These are phyloP conservation scores for Sarcodon aspratus DNA, from an alignment of 768 basidiomycete genomes.

Conservation along the genomic window DNA sequence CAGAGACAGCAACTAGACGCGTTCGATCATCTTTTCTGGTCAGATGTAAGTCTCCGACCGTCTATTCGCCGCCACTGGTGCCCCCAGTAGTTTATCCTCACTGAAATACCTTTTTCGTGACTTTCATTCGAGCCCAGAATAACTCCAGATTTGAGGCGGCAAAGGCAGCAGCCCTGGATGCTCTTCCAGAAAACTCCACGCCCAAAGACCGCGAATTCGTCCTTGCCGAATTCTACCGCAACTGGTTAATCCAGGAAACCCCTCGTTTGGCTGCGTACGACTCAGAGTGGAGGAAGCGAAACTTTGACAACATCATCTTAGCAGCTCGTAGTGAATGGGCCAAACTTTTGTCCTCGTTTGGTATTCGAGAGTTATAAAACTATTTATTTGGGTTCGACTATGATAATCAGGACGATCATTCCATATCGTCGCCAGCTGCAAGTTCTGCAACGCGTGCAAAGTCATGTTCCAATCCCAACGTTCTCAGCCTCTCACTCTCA, in stretches of 20 bases:
- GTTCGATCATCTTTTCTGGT: conserved; percentile 74
- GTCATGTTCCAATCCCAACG: conserved; percentile 43
- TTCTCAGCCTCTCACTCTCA: conserved; percentile 50
- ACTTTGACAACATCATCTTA: conserved; percentile 42
- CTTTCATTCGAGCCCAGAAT: conserved; percentile 36
- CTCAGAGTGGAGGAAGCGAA: conserved; percentile 55
- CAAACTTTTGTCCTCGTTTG: conserved; percentile 14
- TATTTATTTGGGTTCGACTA: background rate
- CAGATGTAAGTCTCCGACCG: conserved; percentile 42
- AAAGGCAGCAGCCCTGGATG: conserved; percentile 43
- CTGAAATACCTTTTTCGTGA: background rate
- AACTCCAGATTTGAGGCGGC: conserved; percentile 73
- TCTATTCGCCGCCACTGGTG: no score
- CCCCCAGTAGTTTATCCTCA: background rate
- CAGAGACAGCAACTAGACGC: conserved; percentile 62
- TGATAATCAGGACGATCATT: background rate
- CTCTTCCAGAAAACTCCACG: conserved; percentile 40
- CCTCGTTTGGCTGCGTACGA: conserved; percentile 48
- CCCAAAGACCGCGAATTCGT: conserved; percentile 52
- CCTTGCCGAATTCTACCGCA: conserved; percentile 60
- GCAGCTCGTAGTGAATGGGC: conserved; percentile 43
- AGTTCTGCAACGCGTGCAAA: conserved; percentile 55
- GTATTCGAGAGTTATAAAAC: conserved; percentile 12
- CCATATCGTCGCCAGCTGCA: conserved; percentile 32
- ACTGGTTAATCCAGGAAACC: conserved; percentile 66